Percentiles rank a stretch among this genome's conserved stretches.
phyloP scores from a whole-genome alignment of 805 yeast genomes.

The Saccharomycopsis lassenensis region DNA sequence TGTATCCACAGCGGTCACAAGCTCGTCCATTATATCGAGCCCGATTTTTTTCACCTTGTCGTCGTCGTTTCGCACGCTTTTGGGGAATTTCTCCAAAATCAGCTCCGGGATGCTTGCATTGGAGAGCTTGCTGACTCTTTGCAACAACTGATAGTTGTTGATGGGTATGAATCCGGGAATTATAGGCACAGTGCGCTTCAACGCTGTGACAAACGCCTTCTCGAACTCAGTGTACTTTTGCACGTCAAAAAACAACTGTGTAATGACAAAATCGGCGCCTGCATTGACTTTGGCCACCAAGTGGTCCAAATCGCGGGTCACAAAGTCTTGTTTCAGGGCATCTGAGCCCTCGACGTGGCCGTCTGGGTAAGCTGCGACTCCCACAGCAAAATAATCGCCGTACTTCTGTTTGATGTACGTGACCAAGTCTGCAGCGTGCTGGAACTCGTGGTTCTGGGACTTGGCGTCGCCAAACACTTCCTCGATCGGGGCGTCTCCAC shows the following conservation, averaged over 20 bases:
- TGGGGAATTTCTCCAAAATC: constrained; percentile 44
- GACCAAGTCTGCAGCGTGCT: constrained; percentile 79
- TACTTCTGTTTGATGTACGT: constrained; percentile 58
- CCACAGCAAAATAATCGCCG: constrained; percentile 81
- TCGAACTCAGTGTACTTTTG: constrained; percentile 64
- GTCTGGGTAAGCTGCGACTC: constrained; percentile 97
- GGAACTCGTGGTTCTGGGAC: constrained; percentile 42
- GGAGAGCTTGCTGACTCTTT: constrained; percentile 79
- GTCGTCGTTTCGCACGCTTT: constrained; percentile 52
- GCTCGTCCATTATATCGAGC: constrained; percentile 57
- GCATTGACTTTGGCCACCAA: constrained; percentile 80
- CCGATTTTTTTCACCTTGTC: constrained; percentile 75
- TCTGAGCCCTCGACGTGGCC: constrained; percentile 90
- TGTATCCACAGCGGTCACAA: constrained; percentile 45
- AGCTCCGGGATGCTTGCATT: constrained; percentile 70
- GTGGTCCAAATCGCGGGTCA: constrained; percentile 60
- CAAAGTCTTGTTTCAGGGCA: constrained; percentile 45
- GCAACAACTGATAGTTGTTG: constrained; percentile 70
- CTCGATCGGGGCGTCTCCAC: constrained; percentile 94
- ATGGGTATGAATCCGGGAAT: constrained; percentile 91
- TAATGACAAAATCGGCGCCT: constrained; percentile 89
- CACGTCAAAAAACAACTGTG: constrained; percentile 88
- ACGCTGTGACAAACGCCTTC: constrained; percentile 27
- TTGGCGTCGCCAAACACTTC: constrained; percentile 23
- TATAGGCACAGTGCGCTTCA: constrained; percentile 37